These are phyloP conservation scores for Geum urbanum DNA, from an alignment of 306 rosid species.

Conservation along the genomic window DNA sequence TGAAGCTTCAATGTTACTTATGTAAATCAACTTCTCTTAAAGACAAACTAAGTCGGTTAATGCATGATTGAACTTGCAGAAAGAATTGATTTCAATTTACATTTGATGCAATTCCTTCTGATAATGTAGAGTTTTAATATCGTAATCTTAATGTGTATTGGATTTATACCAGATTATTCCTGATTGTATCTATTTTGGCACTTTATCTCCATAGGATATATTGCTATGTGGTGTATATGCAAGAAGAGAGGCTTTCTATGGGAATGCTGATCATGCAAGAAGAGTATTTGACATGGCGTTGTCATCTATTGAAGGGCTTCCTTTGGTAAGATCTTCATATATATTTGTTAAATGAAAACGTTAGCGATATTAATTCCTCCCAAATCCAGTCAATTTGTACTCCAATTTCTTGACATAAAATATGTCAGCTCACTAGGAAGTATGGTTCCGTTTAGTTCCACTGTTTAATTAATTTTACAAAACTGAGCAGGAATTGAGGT, in stretches of 20 bases:
- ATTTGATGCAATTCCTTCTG: not conserved
- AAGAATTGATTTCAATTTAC: not conserved
- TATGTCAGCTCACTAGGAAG: not conserved
- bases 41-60: no score
- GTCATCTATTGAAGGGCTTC: slow-evolving; percentile 69
- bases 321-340: slow-evolving; percentile 48
- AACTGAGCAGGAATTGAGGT: slow-evolving; percentile 54
- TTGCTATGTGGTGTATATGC: slow-evolving; percentile 93
- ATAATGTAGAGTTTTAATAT: not conserved
- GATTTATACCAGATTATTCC: not conserved
- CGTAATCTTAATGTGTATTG: not conserved
- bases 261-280: slow-evolving; percentile 81
- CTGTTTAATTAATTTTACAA: slow-evolving; percentile 13
- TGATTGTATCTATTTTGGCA: slow-evolving; percentile 2
- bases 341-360: slow-evolving; percentile 10
- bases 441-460: not conserved
- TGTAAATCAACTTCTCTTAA: not conserved
- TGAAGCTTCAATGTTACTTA: not conserved
- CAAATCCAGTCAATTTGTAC: not conserved
- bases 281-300: slow-evolving; percentile 94
- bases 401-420: not conserved
- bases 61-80: not conserved
- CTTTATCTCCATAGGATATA: slow-evolving; percentile 55
- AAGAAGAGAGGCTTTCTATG: slow-evolving; percentile 75
- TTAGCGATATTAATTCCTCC: not conserved